Evolutionary conservation across 176 grass and related monocot genomes (phyloP).

Genomic region (Thinopyrum elongatum): DNA sequence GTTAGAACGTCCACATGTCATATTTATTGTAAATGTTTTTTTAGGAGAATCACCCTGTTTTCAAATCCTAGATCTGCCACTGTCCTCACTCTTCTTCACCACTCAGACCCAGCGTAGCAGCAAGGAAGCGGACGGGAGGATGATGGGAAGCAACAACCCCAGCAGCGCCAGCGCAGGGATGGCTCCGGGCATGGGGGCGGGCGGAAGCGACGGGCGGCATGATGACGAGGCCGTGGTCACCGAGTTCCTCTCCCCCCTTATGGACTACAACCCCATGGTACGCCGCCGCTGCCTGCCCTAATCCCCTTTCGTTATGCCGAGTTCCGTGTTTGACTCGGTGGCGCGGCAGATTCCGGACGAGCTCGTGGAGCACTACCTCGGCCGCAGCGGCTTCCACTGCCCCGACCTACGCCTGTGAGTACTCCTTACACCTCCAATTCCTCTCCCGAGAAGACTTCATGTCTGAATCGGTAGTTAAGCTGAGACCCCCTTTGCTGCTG

Average conservation of each 20-base stretch:
- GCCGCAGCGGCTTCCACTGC: conserved; percentile 92
- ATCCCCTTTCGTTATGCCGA: neutral
- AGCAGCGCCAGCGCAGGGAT: conserved; percentile 22
- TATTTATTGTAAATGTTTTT: no score
- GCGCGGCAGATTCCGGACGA: conserved; percentile 83
- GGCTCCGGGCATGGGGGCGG: conserved; percentile 26
- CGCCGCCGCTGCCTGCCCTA: neutral
- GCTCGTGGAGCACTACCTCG: conserved; percentile 96
- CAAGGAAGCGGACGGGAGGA: conserved; percentile 23
- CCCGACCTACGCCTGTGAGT: conserved; percentile 88
- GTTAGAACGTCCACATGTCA: no score
- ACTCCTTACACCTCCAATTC: neutral
- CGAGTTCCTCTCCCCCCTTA: conserved; percentile 94
- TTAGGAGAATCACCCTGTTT: no score
- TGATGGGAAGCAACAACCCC: conserved; percentile 49
- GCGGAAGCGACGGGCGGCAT: conserved; percentile 58
- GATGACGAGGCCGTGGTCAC: conserved; percentile 81
- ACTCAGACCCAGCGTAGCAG: no score
- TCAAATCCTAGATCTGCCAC: no score
- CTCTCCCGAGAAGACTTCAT: neutral
- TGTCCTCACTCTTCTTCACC: no score
- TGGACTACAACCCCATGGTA: conserved; percentile 96
- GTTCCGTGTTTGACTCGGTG: neutral
- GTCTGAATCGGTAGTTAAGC: neutral
- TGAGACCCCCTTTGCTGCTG: neutral